phyloP scores from a whole-genome alignment of 164 flowering plant species.

The Macadamia tetraphylla region DNA sequence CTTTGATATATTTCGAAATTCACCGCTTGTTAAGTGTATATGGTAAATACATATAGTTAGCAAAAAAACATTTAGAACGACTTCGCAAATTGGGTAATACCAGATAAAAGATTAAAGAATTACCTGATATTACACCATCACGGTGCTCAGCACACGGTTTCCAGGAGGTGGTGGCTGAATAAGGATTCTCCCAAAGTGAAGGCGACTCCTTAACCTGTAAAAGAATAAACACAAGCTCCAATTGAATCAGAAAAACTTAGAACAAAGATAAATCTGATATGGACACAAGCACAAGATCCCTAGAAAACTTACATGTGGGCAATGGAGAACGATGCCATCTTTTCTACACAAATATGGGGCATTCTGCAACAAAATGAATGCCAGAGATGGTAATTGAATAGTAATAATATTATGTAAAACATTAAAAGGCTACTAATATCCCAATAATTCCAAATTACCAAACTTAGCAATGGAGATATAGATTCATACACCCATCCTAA shows the following conservation, averaged over 20 bases:
- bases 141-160: conserved; percentile 94
- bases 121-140: conserved; percentile 59
- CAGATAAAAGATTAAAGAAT: neutral
- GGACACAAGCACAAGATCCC: neutral
- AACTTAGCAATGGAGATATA: neutral
- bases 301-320: conserved; percentile 61
- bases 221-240: neutral
- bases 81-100: too few relatives aligned
- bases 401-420: neutral
- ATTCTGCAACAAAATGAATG: conserved; percentile 43
- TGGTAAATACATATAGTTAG: too few relatives aligned
- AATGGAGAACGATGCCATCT: conserved; percentile 83
- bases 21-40: too few relatives aligned
- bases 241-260: neutral
- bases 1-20: too few relatives aligned
- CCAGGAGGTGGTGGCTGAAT: conserved; percentile 93
- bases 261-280: conserved; percentile 2
- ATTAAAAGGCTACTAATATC: neutral
- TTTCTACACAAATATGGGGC: conserved; percentile 87
- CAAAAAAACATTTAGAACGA: too few relatives aligned
- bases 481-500: neutral
- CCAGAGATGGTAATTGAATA: neutral
- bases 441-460: neutral
- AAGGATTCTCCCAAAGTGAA: conserved; percentile 95
- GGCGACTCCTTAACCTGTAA: conserved; percentile 81